Evolutionary conservation across 2,329 filamentous ascomycete genomes (phyloP), one percentile per base, ranked within the genome.

Genomic region (Cyclaneusma minus): DNA sequence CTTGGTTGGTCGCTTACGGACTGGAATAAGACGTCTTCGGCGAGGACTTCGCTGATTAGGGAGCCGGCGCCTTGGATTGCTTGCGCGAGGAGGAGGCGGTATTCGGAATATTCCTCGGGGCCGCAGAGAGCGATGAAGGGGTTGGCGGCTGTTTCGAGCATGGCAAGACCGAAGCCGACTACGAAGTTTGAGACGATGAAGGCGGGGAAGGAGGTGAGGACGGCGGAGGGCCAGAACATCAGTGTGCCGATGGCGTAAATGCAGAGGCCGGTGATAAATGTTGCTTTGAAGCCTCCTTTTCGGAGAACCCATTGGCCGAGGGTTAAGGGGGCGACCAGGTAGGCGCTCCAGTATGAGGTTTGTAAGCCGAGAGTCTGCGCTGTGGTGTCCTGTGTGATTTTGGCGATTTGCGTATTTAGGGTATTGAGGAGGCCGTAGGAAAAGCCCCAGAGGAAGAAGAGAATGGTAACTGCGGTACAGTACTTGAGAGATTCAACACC

Each of bases 401-500:
- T 44, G 18, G 75, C 68, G 27, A 83, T 73, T 13, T 70, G 69
- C 12, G 62, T 64, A 45, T 92, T 92, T 15, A 94, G 63, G 0
- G 75, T 77, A 41, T 89, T 83, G 5, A 93, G 58, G 2, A 93
- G 62, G 1, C 85, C 85, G 40, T 93, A 93, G 0, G 83, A 84
- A 31, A 93, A 77, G 0, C 85, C 85, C 84, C 83, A 92, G 3
- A 93, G 56, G 36, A 92, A 72, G 52, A 93, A 92, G 0, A 93
- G 57, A 5, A 85, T 64, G 1, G 79, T 81, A 13, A 91, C 82
- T 35, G 82, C 59, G 10, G 66, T 62, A 41, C 79, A 74, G 35
- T 82, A 81, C 35, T 72, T 77, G 37, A 79, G 54, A 0, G 75
- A 79, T 35, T 84, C 76, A 7, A 52, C 46, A 2, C 60, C 60